phyloP scores from a whole-genome alignment of 2,329 filamentous ascomycete genomes.

The Colletotrichum scovillei region DNA sequence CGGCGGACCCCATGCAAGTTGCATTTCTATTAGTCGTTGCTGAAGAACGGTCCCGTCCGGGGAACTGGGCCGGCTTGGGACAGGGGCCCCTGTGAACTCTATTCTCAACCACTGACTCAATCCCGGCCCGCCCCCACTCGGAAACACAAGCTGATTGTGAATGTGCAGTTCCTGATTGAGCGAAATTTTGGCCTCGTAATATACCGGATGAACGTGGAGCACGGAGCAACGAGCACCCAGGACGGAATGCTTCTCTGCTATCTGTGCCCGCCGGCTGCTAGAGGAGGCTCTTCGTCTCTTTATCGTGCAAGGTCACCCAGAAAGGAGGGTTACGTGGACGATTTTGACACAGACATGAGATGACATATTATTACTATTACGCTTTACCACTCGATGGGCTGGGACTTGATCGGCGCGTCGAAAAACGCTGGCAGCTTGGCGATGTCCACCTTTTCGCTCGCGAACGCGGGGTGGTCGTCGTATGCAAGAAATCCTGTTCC shows the following conservation, averaged over 20 bases:
- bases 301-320: not conserved
- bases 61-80: not conserved
- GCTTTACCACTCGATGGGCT: constrained; percentile 27
- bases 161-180: constrained; percentile 3
- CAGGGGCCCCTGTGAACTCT: constrained; percentile 19
- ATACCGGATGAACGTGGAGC: not conserved
- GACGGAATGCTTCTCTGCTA: not conserved
- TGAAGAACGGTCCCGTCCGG: not conserved
- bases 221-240: not conserved
- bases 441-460: constrained; percentile 4
- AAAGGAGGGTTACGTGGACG: not conserved
- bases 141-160: not conserved
- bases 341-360: not conserved
- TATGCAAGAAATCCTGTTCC: constrained; percentile 29
- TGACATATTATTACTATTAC: not conserved
- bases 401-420: constrained; percentile 15
- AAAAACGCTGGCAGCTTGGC: constrained; percentile 22
- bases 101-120: constrained; percentile 17
- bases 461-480: constrained; percentile 17
- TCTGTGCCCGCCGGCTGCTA: not conserved
- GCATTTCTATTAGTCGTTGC: not conserved
- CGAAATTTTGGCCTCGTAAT: not conserved
- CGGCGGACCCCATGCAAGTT: not conserved
- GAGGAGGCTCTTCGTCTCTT: not conserved
- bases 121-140: not conserved